A percentile compares a stretch with the other conserved stretches of the same genome.
Conservation (phyloP, 371 early-diverging fungal species). For the Mucor ambiguus region DNA sequence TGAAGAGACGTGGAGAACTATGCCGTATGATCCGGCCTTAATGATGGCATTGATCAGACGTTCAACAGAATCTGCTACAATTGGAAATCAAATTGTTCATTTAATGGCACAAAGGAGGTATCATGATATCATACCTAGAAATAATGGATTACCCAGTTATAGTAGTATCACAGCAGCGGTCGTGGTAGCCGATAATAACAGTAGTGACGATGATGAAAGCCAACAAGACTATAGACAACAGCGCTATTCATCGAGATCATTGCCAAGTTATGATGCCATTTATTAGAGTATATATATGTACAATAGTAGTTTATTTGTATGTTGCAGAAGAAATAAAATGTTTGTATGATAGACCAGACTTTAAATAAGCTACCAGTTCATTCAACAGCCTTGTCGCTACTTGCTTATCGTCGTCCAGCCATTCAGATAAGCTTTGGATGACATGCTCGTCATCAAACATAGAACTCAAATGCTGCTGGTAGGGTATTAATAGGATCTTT, state of each 20-base stretch:
- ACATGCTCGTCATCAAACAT: conserved; percentile 29
- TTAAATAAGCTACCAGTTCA: conserved; percentile 41
- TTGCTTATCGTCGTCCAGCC: conserved; percentile 28
- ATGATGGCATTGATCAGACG: conserved; percentile 23
- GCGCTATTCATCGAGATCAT: not conserved
- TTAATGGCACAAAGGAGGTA: not conserved
- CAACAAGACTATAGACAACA: not conserved
- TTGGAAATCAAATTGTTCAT: not conserved
- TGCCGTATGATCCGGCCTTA: conserved; percentile 40
- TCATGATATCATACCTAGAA: conserved; percentile 1
- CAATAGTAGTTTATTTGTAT: conserved; percentile 11
- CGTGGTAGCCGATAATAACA: not conserved
- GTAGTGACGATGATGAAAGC: not conserved
- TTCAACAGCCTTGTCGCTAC: conserved; percentile 28
- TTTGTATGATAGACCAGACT: conserved; percentile 37
- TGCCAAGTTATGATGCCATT: conserved; percentile 12
- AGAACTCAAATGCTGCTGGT: conserved; percentile 3
- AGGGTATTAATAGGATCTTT: conserved; percentile 36
- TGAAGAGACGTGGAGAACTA: conserved; percentile 27
- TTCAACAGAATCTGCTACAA: conserved; percentile 2
- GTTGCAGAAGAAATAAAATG: conserved; percentile 31
- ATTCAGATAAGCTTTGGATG: conserved; percentile 30
- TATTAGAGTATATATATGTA: conserved; percentile 3
- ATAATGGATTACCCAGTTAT: conserved; percentile 8
- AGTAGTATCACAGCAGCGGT: conserved; percentile 2